Percentiles rank a stretch among this genome's conserved stretches.
phyloP scores from a whole-genome alignment of 1,284 basidiomycete genomes.

The Phylloporus gajari region DNA sequence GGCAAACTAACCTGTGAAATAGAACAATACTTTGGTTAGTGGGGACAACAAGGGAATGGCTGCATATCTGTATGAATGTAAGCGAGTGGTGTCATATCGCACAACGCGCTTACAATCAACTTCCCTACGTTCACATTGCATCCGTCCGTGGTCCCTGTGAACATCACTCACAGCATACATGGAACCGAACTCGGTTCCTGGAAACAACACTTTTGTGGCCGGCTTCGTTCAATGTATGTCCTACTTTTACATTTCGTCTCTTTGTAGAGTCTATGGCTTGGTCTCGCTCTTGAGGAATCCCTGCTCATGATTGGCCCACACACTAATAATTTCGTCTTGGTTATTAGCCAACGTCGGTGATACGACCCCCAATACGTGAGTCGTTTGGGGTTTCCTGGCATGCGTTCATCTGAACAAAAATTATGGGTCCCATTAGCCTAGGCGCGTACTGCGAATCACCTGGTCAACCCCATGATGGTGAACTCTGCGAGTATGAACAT shows the following conservation, averaged over 20 bases:
- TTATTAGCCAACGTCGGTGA: conserved; percentile 78
- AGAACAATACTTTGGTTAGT: conserved; percentile 84
- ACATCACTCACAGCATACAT: conserved; percentile 56
- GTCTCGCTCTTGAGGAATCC: neutral
- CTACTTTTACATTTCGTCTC: neutral
- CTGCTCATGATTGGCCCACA: neutral
- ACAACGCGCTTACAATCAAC: neutral
- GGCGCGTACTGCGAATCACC: conserved; percentile 83
- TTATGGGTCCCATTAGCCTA: conserved; percentile 49
- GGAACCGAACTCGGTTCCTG: conserved; percentile 73
- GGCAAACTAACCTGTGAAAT: conserved; percentile 10
- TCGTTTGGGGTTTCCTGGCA: conserved; percentile 15
- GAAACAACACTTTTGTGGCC: conserved; percentile 77
- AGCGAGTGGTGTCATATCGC: too few relatives aligned
- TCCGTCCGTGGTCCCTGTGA: neutral
- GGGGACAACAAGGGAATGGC: conserved; percentile 87
- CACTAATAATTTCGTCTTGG: conserved; percentile 10
- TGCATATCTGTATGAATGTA: conserved; percentile 79
- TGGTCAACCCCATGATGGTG: conserved; percentile 72
- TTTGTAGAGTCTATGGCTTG: too few relatives aligned
- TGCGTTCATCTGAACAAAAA: neutral
- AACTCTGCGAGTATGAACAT: conserved; percentile 70
- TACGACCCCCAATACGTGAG: conserved; percentile 80
- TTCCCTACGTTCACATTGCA: neutral
- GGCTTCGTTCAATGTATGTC: conserved; percentile 75